Conservation (phyloP, 768 basidiomycete genomes). For the Russula brevipes region DNA sequence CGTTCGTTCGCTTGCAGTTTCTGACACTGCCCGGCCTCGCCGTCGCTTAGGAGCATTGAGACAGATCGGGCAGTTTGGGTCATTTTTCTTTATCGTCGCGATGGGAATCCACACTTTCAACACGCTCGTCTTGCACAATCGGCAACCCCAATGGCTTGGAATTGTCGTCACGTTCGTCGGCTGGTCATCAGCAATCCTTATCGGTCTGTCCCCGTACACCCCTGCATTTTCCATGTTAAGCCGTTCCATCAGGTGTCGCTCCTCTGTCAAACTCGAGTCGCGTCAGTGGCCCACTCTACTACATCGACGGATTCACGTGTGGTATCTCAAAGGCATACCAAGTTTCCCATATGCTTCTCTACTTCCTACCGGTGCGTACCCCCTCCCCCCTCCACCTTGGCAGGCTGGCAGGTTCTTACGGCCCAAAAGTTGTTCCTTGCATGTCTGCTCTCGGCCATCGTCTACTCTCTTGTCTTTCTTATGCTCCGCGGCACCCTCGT, state of each 20-base stretch:
- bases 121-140: conserved; percentile 54
- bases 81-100: conserved; percentile 58
- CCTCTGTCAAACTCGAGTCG: conserved; percentile 33
- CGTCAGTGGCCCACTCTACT: conserved; percentile 46
- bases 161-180: conserved; percentile 42
- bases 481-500: conserved; percentile 53
- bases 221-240: conserved; percentile 1
- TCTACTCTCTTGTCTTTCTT: conserved; percentile 60
- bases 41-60: conserved; percentile 44
- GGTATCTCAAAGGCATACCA: conserved; percentile 43
- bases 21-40: neutral
- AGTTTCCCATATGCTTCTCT: conserved; percentile 45
- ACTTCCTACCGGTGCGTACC: conserved; percentile 54
- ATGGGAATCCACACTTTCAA: conserved; percentile 67
- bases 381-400: neutral
- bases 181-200: conserved; percentile 46
- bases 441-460: conserved; percentile 47
- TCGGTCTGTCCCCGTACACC: conserved; percentile 41
- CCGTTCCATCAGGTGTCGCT: conserved; percentile 17
- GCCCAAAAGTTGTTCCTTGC: conserved; percentile 50
- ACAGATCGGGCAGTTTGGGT: conserved; percentile 57
- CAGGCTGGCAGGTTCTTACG: neutral
- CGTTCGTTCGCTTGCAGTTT: conserved; percentile 1
- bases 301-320: conserved; percentile 48
- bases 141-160: conserved; percentile 48